phyloP scores from a whole-genome alignment of 2,329 filamentous ascomycete species.

The Aspergillaceae sp. region DNA sequence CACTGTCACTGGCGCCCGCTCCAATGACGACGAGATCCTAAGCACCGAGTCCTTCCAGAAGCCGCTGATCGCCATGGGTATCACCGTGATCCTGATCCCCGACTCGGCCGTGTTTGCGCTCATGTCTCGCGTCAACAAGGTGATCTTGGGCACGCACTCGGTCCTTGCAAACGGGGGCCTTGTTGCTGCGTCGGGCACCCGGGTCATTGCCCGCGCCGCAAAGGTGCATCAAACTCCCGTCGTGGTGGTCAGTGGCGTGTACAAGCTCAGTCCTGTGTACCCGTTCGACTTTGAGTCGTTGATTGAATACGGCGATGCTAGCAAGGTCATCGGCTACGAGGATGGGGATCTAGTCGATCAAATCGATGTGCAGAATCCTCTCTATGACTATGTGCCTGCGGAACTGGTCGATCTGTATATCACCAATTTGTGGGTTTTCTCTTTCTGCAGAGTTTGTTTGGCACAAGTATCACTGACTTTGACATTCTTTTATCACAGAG shows the following conservation, averaged over 20 bases:
- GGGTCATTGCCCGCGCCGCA: slow-evolving; percentile 74
- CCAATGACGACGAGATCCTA: slow-evolving; percentile 41
- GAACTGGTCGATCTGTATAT: slow-evolving; percentile 57
- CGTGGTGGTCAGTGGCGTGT: slow-evolving; percentile 80
- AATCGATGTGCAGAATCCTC: slow-evolving; percentile 67
- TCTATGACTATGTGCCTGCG: slow-evolving; percentile 73
- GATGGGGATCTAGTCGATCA: slow-evolving; percentile 71
- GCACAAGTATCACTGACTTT: slow-evolving; percentile 9
- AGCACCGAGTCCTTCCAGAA: slow-evolving; percentile 57
- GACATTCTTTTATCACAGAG: slow-evolving; percentile 29
- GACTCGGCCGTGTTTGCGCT: slow-evolving; percentile 84
- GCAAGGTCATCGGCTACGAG: slow-evolving; percentile 65
- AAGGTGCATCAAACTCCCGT: slow-evolving; percentile 75
- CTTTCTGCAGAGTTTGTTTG: not conserved
- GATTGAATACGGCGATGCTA: slow-evolving; percentile 78
- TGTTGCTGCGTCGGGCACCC: slow-evolving; percentile 74
- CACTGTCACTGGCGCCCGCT: slow-evolving; percentile 48
- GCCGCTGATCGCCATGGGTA: slow-evolving; percentile 66
- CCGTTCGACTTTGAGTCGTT: slow-evolving; percentile 73
- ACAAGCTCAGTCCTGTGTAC: slow-evolving; percentile 86
- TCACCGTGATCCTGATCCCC: slow-evolving; percentile 73
- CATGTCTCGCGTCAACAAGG: slow-evolving; percentile 92
- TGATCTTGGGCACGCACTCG: slow-evolving; percentile 78
- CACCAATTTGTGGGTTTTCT: slow-evolving; percentile 62
- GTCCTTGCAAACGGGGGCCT: slow-evolving; percentile 84